Base-by-base conservation (phyloP, 1,284 basidiomycete genomes). In the Cutaneotrichosporon sp. region DNA sequence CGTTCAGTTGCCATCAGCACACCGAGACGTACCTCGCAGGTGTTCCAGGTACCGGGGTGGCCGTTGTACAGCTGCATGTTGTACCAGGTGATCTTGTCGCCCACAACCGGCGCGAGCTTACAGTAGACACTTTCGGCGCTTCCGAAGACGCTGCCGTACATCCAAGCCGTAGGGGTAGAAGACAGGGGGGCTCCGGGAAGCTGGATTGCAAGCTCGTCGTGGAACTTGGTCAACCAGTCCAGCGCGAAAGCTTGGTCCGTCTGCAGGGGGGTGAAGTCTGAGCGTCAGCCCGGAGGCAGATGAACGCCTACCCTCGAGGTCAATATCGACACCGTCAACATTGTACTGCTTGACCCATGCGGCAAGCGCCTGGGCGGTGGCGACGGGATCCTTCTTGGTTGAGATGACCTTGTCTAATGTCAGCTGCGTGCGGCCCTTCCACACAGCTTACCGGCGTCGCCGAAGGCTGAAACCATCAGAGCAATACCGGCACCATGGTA, bases 281-380 rank as follows among this genome's bases (percentile, higher is more conserved):
- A 7, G 27, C 27, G 27, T 29, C 22, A 14, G 16, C 5, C 4
- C 25, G 25, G 26, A 2, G 22, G 19, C 3, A 22, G 19, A 5
- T 11, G 27, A 10, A 17, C 8, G 12, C 41, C 11, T 12, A 44
- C 42, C 42, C 64, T 78, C 78, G 54, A 76, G 78, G 59, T 79
- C 78, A 52, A 79, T 73, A 51, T 79, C 78, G n/a, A 79, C 76
- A 35, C 78, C 78, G 57, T 79, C 78, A 8, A 79, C 61, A 14
- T 66, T 67, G 62, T 78, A 75, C 38, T 71, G 46, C 55, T 71
- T 73, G 47, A 77, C 75, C 51, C 62, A 78, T 7, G 53, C 45
- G 0, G 76, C 76, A 12, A 77, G 59, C 16, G 57, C 51, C 43
- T 66, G 60, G 14, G 76, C 76, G 1, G 60, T 60, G 12, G 52